These are phyloP conservation scores for Syzygium aromaticum DNA, from an alignment of 345 rosid species.

Conservation along the genomic window DNA sequence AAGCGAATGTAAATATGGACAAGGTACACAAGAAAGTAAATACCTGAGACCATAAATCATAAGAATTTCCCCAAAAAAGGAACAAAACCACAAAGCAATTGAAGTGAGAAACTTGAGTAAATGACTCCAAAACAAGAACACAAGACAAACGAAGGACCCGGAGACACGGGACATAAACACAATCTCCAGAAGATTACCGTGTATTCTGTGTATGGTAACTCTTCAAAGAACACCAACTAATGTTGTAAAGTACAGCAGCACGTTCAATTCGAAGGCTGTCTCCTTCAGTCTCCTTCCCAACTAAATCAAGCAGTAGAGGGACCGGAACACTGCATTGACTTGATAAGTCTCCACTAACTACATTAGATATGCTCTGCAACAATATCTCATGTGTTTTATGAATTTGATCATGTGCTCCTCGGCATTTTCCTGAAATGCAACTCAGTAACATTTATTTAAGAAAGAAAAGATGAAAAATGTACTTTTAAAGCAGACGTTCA, in stretches of 20 bases:
- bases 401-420: slow-evolving; percentile 28
- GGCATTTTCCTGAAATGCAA: slow-evolving; percentile 61
- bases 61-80: neutral
- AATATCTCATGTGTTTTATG: slow-evolving; percentile 59
- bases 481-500: neutral
- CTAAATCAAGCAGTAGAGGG: slow-evolving; percentile 42
- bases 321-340: slow-evolving; percentile 19
- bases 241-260: slow-evolving; percentile 47
- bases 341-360: slow-evolving; percentile 40
- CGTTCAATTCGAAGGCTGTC: slow-evolving; percentile 69
- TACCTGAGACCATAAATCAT: neutral
- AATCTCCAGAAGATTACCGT: slow-evolving; percentile 32
- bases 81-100: neutral
- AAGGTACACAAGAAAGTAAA: neutral
- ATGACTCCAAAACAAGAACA: neutral
- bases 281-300: slow-evolving; percentile 47
- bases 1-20: neutral
- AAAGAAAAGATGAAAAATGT: neutral
- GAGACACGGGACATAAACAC: neutral
- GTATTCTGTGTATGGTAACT: slow-evolving; percentile 30
- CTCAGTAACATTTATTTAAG: neutral
- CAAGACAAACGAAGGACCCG: neutral
- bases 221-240: slow-evolving; percentile 60
- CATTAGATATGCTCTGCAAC: slow-evolving; percentile 40
- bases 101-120: neutral